Evolutionary conservation across 345 rosid genomes (phyloP), one percentile per base, ranked within the genome.

Genomic region (Citrus glauca): DNA sequence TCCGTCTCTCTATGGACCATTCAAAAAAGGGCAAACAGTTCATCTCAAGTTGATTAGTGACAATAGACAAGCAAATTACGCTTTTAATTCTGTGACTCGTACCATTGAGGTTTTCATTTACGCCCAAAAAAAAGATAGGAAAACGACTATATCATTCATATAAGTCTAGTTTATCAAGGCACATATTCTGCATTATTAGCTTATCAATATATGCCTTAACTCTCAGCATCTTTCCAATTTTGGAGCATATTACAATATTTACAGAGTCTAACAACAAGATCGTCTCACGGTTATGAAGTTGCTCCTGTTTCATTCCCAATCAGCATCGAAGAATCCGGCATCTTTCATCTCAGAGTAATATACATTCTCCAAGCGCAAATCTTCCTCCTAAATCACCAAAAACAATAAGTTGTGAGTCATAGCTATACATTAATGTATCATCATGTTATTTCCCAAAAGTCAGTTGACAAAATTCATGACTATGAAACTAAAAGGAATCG

Each of bases 271-370:
- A n/a, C 10, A 33, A 63, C 66, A 25, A 20, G 40, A 25, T 16
- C 5, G 62, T 37, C 14, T 66, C 11, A 9, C 4, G 13, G 73
- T 57, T 53, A 62, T 60, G 28, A 37, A 32, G 25, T 75, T 59
- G 53, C 27, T 37, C 24, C 30, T 40, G 67, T 48, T 24, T 84
- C 87, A 95, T 42, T 91, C 95, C 98, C 98, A 95, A 35, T 91
- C 98, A 28, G 85, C 87, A 71, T 93, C 98, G 63, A 92, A 95
- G 84, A 91, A 93, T 45, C 97, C 98, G 1, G 97, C 98, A 84
- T 95, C 98, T 82, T 92, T 92, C 98, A 93, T 93, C 83, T 95
- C 98, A 4, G 98, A 95, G 88, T 93, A 95, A 89, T 91, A 90
- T 25, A 87, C 93, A 77, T 87, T 91, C 85, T 93, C 98, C 78